Conservation (phyloP, 1,284 basidiomycete genomes). For the Fistulina hepatica region DNA sequence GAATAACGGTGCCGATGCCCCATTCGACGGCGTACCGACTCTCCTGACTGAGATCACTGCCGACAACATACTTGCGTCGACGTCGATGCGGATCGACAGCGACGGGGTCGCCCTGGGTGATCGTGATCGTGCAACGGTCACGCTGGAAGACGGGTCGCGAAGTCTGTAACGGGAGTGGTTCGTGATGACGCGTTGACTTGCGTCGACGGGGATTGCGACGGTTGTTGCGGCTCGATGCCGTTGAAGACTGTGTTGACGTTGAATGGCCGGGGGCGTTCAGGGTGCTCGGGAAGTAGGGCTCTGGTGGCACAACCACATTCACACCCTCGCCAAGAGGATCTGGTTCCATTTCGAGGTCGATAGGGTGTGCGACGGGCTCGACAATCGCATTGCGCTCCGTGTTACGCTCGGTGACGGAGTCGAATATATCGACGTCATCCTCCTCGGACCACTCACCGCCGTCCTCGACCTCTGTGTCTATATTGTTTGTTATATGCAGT, state of each 20-base stretch:
- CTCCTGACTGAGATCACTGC: constrained; percentile 91
- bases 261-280: too few species aligned
- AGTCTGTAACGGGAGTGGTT: constrained; percentile 52
- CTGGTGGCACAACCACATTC: constrained; percentile 76
- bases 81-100: constrained; percentile 38
- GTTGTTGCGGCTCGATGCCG: constrained; percentile 22
- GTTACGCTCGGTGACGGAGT: constrained; percentile 57
- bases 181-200: constrained; percentile 48
- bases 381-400: constrained; percentile 68
- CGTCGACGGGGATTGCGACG: constrained; percentile 44
- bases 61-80: constrained; percentile 73
- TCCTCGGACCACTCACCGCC: constrained; percentile 12
- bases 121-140: constrained; percentile 84
- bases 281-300: constrained; percentile 69
- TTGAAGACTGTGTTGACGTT: constrained; percentile 14
- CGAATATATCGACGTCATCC: constrained; percentile 44
- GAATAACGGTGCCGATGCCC: constrained; percentile 92
- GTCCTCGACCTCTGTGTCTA: constrained; percentile 19
- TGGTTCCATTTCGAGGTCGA: constrained; percentile 40
- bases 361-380: constrained; percentile 32
- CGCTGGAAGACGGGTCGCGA: constrained; percentile 79
- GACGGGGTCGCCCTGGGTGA: constrained; percentile 77
- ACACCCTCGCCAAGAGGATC: constrained; percentile 81
- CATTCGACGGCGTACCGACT: constrained; percentile 87
- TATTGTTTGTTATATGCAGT: too few species aligned